Percentiles rank a stretch among this genome's conserved stretches.
These are phyloP conservation scores for Nidula niveotomentosa DNA, from an alignment of 1,284 basidiomycete species.

Conservation along the genomic window DNA sequence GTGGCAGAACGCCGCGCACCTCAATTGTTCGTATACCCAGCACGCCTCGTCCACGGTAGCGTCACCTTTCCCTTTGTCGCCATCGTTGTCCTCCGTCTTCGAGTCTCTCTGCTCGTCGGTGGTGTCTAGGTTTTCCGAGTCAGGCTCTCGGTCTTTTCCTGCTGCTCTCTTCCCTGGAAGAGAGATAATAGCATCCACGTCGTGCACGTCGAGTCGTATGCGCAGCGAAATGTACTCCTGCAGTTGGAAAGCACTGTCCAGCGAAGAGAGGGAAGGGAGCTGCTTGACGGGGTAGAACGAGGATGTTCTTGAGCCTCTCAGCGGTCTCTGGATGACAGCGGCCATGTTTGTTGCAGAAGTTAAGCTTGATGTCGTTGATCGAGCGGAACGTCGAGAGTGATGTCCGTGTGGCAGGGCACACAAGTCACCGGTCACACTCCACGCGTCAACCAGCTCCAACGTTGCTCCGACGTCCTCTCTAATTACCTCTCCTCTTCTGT, in stretches of 20 bases:
- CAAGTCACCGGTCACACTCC: not conserved
- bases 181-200: constrained; percentile 81
- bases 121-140: constrained; percentile 31
- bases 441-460: too few relatives aligned
- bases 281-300: constrained; percentile 74
- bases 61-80: constrained; percentile 46
- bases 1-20: constrained; percentile 40
- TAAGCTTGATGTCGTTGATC: not conserved
- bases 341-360: constrained; percentile 15
- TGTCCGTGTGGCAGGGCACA: not conserved
- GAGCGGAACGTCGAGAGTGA: not conserved
- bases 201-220: constrained; percentile 84
- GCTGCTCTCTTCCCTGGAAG: constrained; percentile 53
- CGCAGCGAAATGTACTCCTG: constrained; percentile 94
- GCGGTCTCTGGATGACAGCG: constrained; percentile 55
- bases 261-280: constrained; percentile 62
- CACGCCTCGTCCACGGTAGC: constrained; percentile 76
- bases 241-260: constrained; percentile 92
- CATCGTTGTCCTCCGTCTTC: constrained; percentile 38
- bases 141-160: constrained; percentile 35
- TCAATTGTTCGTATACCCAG: constrained; percentile 95
- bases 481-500: too few relatives aligned
- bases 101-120: constrained; percentile 35
- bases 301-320: constrained; percentile 73
- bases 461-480: too few relatives aligned